Conservation (phyloP, 1,284 basidiomycete genomes). For the Cronartium ribicola region DNA sequence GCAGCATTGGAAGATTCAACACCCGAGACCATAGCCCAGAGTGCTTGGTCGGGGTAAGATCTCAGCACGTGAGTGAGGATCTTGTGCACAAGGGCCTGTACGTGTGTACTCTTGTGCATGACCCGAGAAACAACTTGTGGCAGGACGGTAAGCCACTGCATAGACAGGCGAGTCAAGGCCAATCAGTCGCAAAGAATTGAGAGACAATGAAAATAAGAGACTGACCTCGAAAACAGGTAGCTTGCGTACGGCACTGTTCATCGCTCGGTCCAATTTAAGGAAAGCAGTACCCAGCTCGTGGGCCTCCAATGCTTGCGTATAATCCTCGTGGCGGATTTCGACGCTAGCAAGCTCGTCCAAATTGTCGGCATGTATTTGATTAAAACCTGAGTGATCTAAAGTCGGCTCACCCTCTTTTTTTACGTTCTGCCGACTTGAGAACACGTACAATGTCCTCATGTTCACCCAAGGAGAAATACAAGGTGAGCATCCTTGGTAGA, state of each 20-base stretch:
- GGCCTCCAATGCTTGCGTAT: slow-evolving; percentile 56
- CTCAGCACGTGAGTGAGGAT: slow-evolving; percentile 72
- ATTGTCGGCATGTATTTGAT: not conserved
- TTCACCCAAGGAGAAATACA: slow-evolving; percentile 94
- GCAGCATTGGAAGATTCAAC: slow-evolving; percentile 73
- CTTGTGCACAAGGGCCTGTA: slow-evolving; percentile 63
- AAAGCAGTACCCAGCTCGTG: slow-evolving; percentile 59
- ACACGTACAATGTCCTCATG: slow-evolving; percentile 49
- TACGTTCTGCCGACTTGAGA: slow-evolving; percentile 44
- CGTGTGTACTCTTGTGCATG: slow-evolving; percentile 68
- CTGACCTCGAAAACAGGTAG: slow-evolving; percentile 72
- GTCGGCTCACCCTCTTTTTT: slow-evolving; percentile 31
- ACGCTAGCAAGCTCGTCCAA: slow-evolving; percentile 4
- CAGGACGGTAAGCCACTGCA: slow-evolving; percentile 90
- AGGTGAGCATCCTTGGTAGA: slow-evolving; percentile 83
- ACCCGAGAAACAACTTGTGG: slow-evolving; percentile 96
- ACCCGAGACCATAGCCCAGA: slow-evolving; percentile 89
- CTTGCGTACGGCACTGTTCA: slow-evolving; percentile 58
- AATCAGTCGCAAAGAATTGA: slow-evolving; percentile 17
- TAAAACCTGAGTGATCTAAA: slow-evolving; percentile 19
- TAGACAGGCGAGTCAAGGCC: slow-evolving; percentile 14
- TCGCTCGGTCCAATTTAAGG: slow-evolving; percentile 22
- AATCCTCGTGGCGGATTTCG: slow-evolving; percentile 39
- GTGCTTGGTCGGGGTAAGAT: slow-evolving; percentile 81
- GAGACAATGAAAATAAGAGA: not conserved